These are phyloP conservation scores for Boletus sensibilis DNA, from an alignment of 768 basidiomycete genomes.

Conservation along the genomic window DNA sequence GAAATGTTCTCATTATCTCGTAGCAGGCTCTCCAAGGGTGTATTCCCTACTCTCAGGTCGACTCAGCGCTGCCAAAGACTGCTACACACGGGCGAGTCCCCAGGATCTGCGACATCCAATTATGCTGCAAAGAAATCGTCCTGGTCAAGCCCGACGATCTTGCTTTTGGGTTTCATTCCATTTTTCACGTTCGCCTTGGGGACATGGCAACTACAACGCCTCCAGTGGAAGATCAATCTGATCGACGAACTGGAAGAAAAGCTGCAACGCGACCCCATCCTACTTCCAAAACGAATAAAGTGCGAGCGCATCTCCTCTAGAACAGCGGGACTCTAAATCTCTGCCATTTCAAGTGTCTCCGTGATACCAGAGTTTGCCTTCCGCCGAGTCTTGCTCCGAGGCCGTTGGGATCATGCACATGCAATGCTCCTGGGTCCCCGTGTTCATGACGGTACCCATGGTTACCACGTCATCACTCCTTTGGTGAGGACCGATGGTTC, in stretches of 20 bases:
- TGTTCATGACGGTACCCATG: constrained; percentile 84
- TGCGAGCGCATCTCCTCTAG: constrained; percentile 39
- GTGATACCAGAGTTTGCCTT: constrained; percentile 87
- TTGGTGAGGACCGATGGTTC: constrained; percentile 76
- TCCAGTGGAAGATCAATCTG: constrained; percentile 92
- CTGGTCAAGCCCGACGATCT: constrained; percentile 67
- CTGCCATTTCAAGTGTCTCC: constrained; percentile 46
- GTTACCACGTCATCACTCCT: constrained; percentile 87
- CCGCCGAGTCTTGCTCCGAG: constrained; percentile 77
- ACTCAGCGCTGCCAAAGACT: constrained; percentile 6
- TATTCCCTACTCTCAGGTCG: constrained; percentile 6
- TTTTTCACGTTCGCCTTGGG: constrained; percentile 89
- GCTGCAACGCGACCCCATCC: constrained; percentile 72
- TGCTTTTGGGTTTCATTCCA: constrained; percentile 82
- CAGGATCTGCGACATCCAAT: constrained; percentile 35
- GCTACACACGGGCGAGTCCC: constrained; percentile 17
- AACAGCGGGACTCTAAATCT: constrained; percentile 19
- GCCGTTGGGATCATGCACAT: constrained; percentile 75
- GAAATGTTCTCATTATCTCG: constrained; percentile 24
- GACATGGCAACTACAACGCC: constrained; percentile 89
- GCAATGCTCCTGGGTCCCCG: constrained; percentile 82
- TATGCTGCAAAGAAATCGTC: constrained; percentile 61
- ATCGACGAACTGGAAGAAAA: constrained; percentile 95
- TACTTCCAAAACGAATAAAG: constrained; percentile 86
- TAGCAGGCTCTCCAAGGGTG: constrained; percentile 6